Percentiles rank a stretch among this genome's conserved stretches.
These are phyloP conservation scores for Penstemon eatonii DNA, from an alignment of 257 asterid genomes.

Conservation along the genomic window DNA sequence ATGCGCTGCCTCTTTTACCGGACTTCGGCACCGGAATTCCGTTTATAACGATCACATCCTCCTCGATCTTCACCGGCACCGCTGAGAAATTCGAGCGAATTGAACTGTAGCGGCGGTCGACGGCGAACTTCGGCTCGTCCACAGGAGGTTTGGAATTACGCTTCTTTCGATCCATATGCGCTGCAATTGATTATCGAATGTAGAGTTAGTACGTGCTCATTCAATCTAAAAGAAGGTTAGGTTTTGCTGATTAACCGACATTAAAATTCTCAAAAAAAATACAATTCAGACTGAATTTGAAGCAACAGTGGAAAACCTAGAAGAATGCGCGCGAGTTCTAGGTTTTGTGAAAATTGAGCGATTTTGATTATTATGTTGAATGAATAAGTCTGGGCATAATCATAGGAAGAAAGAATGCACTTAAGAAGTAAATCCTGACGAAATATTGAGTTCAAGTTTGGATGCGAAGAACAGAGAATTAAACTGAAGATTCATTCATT, in stretches of 20 bases:
- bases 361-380: too few relatives aligned
- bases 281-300: conserved; percentile 14
- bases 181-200: conserved; percentile 36
- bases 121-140: conserved; percentile 33
- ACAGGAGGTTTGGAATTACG: conserved; percentile 41
- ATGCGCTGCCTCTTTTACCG: conserved; percentile 34
- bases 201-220: neutral
- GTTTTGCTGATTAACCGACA: too few relatives aligned
- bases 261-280: neutral
- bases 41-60: conserved; percentile 80
- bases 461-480: conserved; percentile 1
- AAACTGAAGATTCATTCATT: conserved; percentile 1
- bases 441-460: conserved; percentile 9
- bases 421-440: neutral
- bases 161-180: conserved; percentile 45
- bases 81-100: conserved; percentile 45
- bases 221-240: neutral
- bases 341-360: conserved; percentile 17
- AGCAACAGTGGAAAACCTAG: conserved; percentile 5
- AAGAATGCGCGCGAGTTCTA: conserved; percentile 33
- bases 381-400: neutral
- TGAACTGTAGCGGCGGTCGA: conserved; percentile 37
- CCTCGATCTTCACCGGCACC: conserved; percentile 64
- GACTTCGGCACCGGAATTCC: conserved; percentile 58
- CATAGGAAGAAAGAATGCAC: too few relatives aligned